phyloP scores from a whole-genome alignment of 495 filamentous ascomycete species.

The Entonaema liquescens region DNA sequence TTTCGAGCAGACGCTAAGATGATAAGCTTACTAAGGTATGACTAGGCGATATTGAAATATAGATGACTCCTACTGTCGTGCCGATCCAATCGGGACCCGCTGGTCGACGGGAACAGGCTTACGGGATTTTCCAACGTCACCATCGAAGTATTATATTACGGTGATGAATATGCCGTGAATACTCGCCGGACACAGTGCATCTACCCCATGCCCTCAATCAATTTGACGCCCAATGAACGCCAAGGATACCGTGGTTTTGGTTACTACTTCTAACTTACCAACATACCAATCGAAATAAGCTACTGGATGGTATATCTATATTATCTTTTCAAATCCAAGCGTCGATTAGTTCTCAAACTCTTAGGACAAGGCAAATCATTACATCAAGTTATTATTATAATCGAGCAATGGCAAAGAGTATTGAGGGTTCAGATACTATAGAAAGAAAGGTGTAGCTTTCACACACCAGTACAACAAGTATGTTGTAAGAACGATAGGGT shows the following conservation, averaged over 20 bases:
- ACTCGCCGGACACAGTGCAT: slow-evolving; percentile 68
- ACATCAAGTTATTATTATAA: slow-evolving; percentile 45
- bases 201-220: slow-evolving; percentile 76
- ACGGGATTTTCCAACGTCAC: slow-evolving; percentile 86
- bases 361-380: slow-evolving; percentile 41
- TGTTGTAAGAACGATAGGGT: no score
- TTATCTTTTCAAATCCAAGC: slow-evolving; percentile 34
- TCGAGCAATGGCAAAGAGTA: slow-evolving; percentile 40
- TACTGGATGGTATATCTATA: slow-evolving; percentile 31
- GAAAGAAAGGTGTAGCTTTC: slow-evolving; percentile 43
- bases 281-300: slow-evolving; percentile 42
- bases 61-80: slow-evolving; percentile 87
- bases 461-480: slow-evolving; percentile 15
- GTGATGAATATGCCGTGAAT: slow-evolving; percentile 45
- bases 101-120: slow-evolving; percentile 73
- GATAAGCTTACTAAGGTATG: slow-evolving; percentile 85
- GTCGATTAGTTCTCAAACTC: slow-evolving; percentile 17
- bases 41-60: slow-evolving; percentile 82
- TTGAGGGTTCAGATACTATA: slow-evolving; percentile 36
- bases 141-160: slow-evolving; percentile 80
- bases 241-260: slow-evolving; percentile 75
- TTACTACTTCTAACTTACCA: no score
- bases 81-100: slow-evolving; percentile 75
- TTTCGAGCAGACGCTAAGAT: slow-evolving; percentile 77
- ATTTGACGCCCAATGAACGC: slow-evolving; percentile 65